These are phyloP conservation scores for Cyclostephanos tholiformis DNA, from an alignment of 108 stramenopile species.

Conservation along the genomic window DNA sequence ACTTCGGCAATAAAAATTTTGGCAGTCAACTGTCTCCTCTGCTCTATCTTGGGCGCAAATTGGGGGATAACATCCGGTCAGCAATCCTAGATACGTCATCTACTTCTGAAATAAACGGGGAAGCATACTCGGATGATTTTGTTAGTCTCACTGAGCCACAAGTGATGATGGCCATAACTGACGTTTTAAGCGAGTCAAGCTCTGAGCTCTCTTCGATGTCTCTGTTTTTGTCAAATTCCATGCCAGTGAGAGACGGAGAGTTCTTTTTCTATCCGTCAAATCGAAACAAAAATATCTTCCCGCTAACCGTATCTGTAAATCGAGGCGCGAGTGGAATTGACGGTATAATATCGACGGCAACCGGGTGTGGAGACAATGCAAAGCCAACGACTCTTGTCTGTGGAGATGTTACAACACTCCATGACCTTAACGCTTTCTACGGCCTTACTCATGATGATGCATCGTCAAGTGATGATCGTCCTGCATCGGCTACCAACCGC, in stretches of 20 bases:
- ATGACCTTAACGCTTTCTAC: conserved; percentile 89
- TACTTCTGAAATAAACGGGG: background rate
- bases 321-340: conserved; percentile 95
- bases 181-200: conserved; percentile 45
- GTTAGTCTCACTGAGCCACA: conserved; percentile 80
- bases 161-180: conserved; percentile 67
- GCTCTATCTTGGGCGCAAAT: conserved; percentile 56
- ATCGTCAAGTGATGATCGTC: conserved; percentile 19
- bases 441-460: conserved; percentile 44
- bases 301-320: conserved; percentile 65
- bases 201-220: conserved; percentile 26
- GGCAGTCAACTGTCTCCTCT: conserved; percentile 70
- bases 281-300: conserved; percentile 13
- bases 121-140: background rate
- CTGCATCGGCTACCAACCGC: conserved; percentile 25
- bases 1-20: background rate
- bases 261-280: conserved; percentile 75
- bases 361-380: conserved; percentile 77
- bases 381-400: conserved; percentile 77
- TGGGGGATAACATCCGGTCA: conserved; percentile 60
- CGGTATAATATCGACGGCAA: conserved; percentile 87
- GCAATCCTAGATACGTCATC: conserved; percentile 58
- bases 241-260: conserved; percentile 93
- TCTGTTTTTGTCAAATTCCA: conserved; percentile 90
- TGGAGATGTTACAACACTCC: conserved; percentile 89